A percentile compares a stretch with the other conserved stretches of the same genome.
phyloP scores from a whole-genome alignment of 352 stramenopile species.

The Phytophthora hibernalis region DNA sequence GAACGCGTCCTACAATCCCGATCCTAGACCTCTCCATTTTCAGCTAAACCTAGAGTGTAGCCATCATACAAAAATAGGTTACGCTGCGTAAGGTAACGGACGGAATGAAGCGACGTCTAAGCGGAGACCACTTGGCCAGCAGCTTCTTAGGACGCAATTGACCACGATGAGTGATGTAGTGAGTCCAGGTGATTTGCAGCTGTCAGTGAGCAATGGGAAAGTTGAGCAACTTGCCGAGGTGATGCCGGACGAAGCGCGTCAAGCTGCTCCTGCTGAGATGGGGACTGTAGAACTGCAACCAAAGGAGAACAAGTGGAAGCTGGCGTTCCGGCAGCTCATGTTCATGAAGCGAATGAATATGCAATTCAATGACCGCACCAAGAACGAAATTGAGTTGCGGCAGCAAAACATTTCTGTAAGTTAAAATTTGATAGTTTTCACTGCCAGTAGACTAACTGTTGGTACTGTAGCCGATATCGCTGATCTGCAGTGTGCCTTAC shows the following conservation, averaged over 20 bases:
- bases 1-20: not conserved
- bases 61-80: not conserved
- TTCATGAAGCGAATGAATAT: constrained; percentile 89
- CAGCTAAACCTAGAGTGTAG: not conserved
- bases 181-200: constrained; percentile 18
- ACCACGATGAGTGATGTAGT: constrained; percentile 29
- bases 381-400: constrained; percentile 81
- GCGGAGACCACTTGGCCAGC: constrained; percentile 2
- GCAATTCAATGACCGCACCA: constrained; percentile 76
- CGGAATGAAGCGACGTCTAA: constrained; percentile 18
- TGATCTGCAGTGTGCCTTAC: constrained; percentile 81
- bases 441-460: not conserved
- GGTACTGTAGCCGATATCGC: constrained; percentile 53
- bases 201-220: constrained; percentile 24
- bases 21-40: too few relatives aligned
- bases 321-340: constrained; percentile 79
- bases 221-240: not conserved
- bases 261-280: constrained; percentile 12
- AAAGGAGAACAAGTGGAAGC: constrained; percentile 77
- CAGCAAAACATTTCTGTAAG: constrained; percentile 81
- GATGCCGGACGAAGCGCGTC: constrained; percentile 25
- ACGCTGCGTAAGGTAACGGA: constrained; percentile 27
- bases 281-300: not conserved
- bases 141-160: constrained; percentile 21
- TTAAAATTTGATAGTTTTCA: not conserved